Percentiles rank a stretch among this genome's conserved stretches.
These are phyloP conservation scores for Tranzscheliella williamsii DNA, from an alignment of 1,284 basidiomycete species.

Conservation along the genomic window DNA sequence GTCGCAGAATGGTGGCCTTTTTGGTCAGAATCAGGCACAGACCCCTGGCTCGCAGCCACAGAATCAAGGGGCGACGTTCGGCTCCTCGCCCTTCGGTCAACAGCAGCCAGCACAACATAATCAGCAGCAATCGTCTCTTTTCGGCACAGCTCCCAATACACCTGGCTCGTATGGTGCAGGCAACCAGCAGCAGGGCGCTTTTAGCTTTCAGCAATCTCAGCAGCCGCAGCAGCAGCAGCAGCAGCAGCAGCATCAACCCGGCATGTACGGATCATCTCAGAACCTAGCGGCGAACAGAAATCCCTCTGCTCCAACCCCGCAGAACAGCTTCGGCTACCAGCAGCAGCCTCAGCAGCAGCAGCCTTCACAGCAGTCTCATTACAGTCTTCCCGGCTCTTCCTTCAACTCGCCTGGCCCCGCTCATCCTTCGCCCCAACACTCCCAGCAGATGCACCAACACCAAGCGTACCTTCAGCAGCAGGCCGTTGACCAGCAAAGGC, in stretches of 20 bases:
- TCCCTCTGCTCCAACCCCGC: not conserved
- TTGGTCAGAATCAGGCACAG: slow-evolving; percentile 1
- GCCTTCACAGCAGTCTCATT: slow-evolving; percentile 2
- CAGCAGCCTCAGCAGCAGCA: slow-evolving; percentile 18
- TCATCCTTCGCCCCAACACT: slow-evolving; percentile 9
- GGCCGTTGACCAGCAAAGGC: slow-evolving; percentile 26
- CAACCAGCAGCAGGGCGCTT: not conserved
- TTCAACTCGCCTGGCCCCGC: not conserved
- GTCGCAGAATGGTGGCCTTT: slow-evolving; percentile 1
- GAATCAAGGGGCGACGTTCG: not conserved
- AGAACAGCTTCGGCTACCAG: slow-evolving; percentile 5
- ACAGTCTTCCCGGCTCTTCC: not conserved
- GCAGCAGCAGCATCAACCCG: slow-evolving; percentile 5
- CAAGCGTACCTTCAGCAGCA: slow-evolving; percentile 17
- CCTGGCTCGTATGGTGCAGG: no score
- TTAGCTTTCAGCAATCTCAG: not conserved
- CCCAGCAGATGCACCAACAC: slow-evolving; percentile 7
- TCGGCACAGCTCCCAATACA: not conserved
- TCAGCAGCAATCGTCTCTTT: not conserved
- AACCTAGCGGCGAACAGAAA: no score
- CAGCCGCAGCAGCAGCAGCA: slow-evolving; percentile 4
- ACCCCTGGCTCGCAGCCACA: not conserved
- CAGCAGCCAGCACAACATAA: not conserved
- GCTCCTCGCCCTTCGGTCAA: not conserved
- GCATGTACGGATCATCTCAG: not conserved